Conservation (phyloP, 83 land plant species). For the Diphasiastrum complanatum region DNA sequence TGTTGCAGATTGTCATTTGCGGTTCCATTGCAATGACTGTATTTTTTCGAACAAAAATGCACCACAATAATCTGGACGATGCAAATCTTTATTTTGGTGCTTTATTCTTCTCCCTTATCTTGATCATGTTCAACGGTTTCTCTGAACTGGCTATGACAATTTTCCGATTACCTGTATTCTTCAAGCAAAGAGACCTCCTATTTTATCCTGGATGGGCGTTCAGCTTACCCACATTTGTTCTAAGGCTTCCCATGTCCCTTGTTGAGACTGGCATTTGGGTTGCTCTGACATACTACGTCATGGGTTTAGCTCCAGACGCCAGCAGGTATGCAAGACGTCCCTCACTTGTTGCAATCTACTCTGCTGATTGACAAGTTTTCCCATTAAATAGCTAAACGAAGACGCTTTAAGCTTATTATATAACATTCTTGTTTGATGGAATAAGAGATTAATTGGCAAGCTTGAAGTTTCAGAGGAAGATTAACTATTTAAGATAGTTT, state of each 20-base stretch:
- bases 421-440: not conserved
- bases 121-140: slow-evolving; percentile 49
- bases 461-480: not conserved
- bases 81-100: slow-evolving; percentile 38
- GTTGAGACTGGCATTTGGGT: slow-evolving; percentile 34
- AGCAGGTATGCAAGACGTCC: not conserved
- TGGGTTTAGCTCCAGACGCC: slow-evolving; percentile 9
- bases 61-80: slow-evolving; percentile 9
- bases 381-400: not conserved
- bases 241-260: slow-evolving; percentile 43
- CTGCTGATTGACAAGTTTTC: not conserved
- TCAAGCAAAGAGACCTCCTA: slow-evolving; percentile 49
- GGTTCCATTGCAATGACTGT: slow-evolving; percentile 25
- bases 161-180: slow-evolving; percentile 50
- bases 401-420: not conserved
- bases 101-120: slow-evolving; percentile 39
- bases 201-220: slow-evolving; percentile 61
- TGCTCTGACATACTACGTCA: slow-evolving; percentile 6
- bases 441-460: not conserved
- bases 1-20: slow-evolving; percentile 29
- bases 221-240: slow-evolving; percentile 32
- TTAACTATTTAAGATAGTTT: not conserved
- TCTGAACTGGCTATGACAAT: slow-evolving; percentile 44
- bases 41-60: slow-evolving; percentile 36
- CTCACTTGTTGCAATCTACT: not conserved